A percentile compares a stretch with the other conserved stretches of the same genome.
Conservation (phyloP, 163 green algal species). For the Chloroidium sp. region DNA sequence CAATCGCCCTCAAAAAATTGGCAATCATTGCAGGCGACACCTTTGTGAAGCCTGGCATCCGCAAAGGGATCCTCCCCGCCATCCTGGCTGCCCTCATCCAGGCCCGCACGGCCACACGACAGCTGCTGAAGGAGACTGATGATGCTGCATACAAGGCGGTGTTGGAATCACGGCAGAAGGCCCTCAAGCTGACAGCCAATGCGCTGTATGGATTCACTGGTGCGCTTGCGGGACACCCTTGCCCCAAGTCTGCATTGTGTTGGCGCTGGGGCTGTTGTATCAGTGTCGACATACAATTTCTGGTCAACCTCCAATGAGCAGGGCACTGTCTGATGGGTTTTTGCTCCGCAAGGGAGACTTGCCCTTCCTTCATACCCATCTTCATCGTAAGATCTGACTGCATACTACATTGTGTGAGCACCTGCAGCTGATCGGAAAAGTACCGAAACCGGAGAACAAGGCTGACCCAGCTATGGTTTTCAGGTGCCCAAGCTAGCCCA, state of each 20-base stretch:
- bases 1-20: no score
- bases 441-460: no score
- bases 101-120: slow-evolving; percentile 42
- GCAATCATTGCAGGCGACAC: slow-evolving; percentile 24
- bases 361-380: no score
- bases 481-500: slow-evolving; percentile 37
- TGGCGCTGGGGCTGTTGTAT: background rate
- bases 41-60: slow-evolving; percentile 56
- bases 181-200: slow-evolving; percentile 74
- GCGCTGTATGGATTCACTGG: slow-evolving; percentile 84
- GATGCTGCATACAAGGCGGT: slow-evolving; percentile 30
- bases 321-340: no score
- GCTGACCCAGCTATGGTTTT: background rate
- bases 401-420: no score
- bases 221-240: slow-evolving; percentile 3
- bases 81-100: slow-evolving; percentile 67
- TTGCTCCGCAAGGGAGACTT: no score
- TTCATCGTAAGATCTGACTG: no score
- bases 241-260: background rate
- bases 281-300: no score
- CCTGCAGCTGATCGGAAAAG: no score
- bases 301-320: no score
- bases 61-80: slow-evolving; percentile 54
- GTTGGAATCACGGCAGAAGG: slow-evolving; percentile 71
- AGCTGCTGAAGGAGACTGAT: background rate